These are phyloP conservation scores for Xylaria sp. DNA, from an alignment of 2,329 filamentous ascomycete genomes.

Conservation along the genomic window DNA sequence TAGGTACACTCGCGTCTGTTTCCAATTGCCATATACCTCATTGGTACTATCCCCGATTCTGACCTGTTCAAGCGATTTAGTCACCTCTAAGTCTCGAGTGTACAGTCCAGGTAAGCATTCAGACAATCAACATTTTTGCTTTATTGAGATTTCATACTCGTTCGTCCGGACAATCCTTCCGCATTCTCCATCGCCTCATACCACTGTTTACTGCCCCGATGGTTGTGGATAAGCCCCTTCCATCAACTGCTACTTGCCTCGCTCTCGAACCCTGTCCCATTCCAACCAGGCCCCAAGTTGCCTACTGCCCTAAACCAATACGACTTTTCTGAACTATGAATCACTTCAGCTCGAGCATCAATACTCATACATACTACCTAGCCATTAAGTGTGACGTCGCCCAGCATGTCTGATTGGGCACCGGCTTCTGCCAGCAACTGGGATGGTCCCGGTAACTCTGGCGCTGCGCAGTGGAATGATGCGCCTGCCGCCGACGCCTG, in stretches of 20 bases:
- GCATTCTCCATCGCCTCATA: neutral
- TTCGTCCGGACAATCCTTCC: neutral
- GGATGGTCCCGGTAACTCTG: too few species aligned
- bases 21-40: too few species aligned
- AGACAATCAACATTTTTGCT: neutral
- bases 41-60: neutral
- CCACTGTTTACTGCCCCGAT: too few species aligned
- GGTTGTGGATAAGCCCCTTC: too few species aligned
- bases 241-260: too few species aligned
- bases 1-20: neutral
- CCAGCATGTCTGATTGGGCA: constrained; percentile 19
- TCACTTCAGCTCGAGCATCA: too few species aligned
- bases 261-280: too few species aligned
- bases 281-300: too few species aligned
- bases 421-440: neutral
- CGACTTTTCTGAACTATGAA: neutral
- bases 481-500: neutral
- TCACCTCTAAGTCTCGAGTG: neutral
- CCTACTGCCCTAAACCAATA: neutral
- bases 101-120: neutral
- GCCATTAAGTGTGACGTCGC: neutral
- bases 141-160: neutral
- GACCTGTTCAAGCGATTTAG: neutral
- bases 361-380: neutral
- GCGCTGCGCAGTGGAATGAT: constrained; percentile 1